phyloP scores from a whole-genome alignment of 2,329 filamentous ascomycete genomes.

The Domatiomyces globalis region DNA sequence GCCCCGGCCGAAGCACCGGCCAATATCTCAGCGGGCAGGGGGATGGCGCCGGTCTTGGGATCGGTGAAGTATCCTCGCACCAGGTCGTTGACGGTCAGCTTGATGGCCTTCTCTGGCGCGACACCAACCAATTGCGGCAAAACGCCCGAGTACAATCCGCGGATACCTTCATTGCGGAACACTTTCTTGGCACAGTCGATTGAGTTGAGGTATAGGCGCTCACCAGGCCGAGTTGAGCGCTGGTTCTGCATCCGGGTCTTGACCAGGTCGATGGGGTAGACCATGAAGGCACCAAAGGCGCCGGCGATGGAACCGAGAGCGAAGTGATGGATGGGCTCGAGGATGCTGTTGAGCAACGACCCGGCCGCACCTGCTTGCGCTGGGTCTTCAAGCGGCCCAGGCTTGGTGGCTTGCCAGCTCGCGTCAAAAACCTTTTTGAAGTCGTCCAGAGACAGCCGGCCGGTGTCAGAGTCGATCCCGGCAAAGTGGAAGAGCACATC shows the following conservation, averaged over 20 bases:
- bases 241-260: conserved; percentile 99
- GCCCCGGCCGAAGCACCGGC: conserved; percentile 80
- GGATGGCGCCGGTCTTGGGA: conserved; percentile 59
- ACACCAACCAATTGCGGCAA: conserved; percentile 91
- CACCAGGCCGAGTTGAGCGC: conserved; percentile 64
- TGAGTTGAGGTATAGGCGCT: conserved; percentile 91
- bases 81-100: conserved; percentile 93
- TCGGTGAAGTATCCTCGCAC: conserved; percentile 64
- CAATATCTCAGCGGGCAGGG: conserved; percentile 57
- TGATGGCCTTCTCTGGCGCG: conserved; percentile 98
- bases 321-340: conserved; percentile 82
- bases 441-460: conserved; percentile 64
- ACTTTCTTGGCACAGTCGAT: conserved; percentile 91
- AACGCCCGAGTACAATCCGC: conserved; percentile 85
- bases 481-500: conserved; percentile 99
- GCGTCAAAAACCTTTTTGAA: conserved; percentile 93
- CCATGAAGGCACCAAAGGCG: conserved; percentile 97
- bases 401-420: conserved; percentile 56
- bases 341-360: conserved; percentile 44
- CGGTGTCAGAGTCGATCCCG: conserved; percentile 76
- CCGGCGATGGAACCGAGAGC: conserved; percentile 76
- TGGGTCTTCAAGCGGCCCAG: conserved; percentile 32
- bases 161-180: conserved; percentile 77
- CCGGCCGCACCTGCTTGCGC: conserved; percentile 41
- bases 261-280: conserved; percentile 96